Conservation (phyloP, 2,329 filamentous ascomycete genomes). For the Ilyonectria mors-panacis region DNA sequence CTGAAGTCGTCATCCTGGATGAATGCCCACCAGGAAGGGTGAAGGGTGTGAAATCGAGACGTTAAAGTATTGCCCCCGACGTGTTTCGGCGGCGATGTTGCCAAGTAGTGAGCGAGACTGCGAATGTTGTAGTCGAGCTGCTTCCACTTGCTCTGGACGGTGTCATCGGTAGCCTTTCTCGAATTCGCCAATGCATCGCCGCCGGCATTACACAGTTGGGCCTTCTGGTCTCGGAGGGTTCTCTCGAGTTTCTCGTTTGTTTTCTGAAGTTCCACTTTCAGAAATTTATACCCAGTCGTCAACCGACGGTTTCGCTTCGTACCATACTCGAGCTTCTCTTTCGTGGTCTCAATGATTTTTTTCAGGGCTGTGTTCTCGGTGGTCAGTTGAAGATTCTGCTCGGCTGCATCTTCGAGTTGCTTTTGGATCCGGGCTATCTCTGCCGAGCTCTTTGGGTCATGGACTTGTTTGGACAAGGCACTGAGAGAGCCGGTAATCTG, state of each 20-base stretch:
- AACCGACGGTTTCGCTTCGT: not conserved
- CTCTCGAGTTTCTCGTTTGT: not conserved
- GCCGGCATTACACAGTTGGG: not conserved
- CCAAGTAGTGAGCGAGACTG: constrained; percentile 18
- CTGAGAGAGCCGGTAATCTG: not conserved
- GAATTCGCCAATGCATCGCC: constrained; percentile 13
- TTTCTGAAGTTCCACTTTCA: not conserved
- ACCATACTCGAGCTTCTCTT: not conserved
- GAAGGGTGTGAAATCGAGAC: not conserved
- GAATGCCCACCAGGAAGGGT: rapidly evolving
- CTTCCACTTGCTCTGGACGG: constrained; percentile 32
- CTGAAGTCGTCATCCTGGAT: not conserved
- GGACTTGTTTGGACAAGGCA: not conserved
- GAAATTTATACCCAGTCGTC: rapidly evolving
- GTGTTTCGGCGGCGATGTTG: rapidly evolving
- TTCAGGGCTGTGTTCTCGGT: not conserved
- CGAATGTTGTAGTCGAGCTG: constrained; percentile 37
- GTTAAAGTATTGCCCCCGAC: rapidly evolving
- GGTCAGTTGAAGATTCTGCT: not conserved
- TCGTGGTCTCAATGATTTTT: not conserved
- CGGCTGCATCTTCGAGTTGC: not conserved
- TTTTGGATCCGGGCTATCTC: not conserved
- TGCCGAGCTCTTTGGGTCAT: not conserved
- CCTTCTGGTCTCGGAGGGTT: constrained; percentile 14
- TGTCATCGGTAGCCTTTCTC: constrained; percentile 31